These are phyloP conservation scores for Apiotrichum montevideense DNA, from an alignment of 1,284 basidiomycete species.

Conservation along the genomic window DNA sequence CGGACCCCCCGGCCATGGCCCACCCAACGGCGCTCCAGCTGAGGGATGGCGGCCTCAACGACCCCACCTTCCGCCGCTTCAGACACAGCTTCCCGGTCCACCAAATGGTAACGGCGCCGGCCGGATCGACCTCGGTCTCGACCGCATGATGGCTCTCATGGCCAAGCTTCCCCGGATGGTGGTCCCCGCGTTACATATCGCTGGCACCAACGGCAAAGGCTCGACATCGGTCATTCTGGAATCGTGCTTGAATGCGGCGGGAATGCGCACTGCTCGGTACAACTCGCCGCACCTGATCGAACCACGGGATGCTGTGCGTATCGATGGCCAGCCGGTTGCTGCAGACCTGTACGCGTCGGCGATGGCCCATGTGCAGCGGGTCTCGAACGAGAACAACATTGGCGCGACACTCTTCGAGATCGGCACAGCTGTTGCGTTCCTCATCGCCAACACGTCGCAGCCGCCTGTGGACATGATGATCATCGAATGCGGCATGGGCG, in stretches of 20 bases:
- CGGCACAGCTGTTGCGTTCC: constrained; percentile 70
- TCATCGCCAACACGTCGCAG: constrained; percentile 59
- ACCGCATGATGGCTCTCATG: constrained; percentile 61
- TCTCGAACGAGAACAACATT: constrained; percentile 51
- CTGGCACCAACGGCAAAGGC: constrained; percentile 97
- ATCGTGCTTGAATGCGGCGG: constrained; percentile 60
- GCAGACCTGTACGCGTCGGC: constrained; percentile 52
- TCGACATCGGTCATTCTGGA: constrained; percentile 79
- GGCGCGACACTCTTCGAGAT: constrained; percentile 71
- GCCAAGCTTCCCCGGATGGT: constrained; percentile 58
- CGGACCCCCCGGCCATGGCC: background rate
- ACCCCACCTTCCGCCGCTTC: no score
- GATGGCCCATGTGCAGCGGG: constrained; percentile 53
- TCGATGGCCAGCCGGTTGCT: constrained; percentile 59
- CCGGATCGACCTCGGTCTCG: constrained; percentile 68
- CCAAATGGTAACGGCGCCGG: constrained; percentile 16
- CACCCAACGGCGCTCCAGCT: background rate
- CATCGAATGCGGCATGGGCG: constrained; percentile 93
- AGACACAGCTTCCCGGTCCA: no score
- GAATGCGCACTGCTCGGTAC: constrained; percentile 69
- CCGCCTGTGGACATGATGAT: constrained; percentile 68
- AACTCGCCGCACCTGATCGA: constrained; percentile 87
- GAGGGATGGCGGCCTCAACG: background rate
- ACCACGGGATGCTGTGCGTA: constrained; percentile 67
- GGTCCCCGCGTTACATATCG: constrained; percentile 83